Evolutionary conservation across 495 filamentous ascomycete species (phyloP).

Genomic region (Trichoderma erinaceum): DNA sequence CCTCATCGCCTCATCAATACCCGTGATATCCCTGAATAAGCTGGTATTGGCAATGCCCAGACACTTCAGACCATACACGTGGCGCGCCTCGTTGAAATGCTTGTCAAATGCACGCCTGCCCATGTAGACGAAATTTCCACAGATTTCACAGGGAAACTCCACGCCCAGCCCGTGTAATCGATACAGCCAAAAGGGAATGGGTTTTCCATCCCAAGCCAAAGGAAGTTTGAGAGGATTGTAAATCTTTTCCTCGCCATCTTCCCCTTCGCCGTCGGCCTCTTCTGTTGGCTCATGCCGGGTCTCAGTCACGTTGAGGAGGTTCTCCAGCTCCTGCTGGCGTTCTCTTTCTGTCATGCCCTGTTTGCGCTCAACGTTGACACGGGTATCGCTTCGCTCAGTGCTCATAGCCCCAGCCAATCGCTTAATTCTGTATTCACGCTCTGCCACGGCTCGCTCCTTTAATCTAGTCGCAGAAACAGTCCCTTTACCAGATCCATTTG

Average conservation of each 20-base stretch:
- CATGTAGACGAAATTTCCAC: constrained; percentile 97
- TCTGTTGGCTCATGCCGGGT: constrained; percentile 23
- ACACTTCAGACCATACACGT: constrained; percentile 89
- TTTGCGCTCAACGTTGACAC: constrained; percentile 86
- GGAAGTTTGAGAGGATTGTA: constrained; percentile 97
- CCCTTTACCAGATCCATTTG: constrained; percentile 27
- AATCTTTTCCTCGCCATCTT: constrained; percentile 75
- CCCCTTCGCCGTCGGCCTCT: constrained; percentile 44
- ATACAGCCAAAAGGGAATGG: constrained; percentile 98
- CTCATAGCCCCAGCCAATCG: constrained; percentile 70
- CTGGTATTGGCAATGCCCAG: constrained; percentile 88
- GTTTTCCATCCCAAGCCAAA: constrained; percentile 95
- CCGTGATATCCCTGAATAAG: constrained; percentile 88
- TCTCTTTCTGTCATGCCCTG: constrained; percentile 96
- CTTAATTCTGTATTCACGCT: constrained; percentile 77
- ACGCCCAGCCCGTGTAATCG: constrained; percentile 93
- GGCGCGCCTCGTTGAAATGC: constrained; percentile 89
- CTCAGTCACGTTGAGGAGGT: constrained; percentile 63
- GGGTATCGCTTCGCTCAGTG: constrained; percentile 73
- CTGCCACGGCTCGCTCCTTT: constrained; percentile 86
- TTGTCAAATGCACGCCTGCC: constrained; percentile 94
- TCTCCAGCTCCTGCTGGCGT: constrained; percentile 82
- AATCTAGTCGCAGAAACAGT: constrained; percentile 47
- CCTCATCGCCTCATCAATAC: constrained; percentile 77
- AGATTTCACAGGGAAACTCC: constrained; percentile 93